These are phyloP conservation scores for Picochlorum costavermella DNA, from an alignment of 139 green algal genomes.

Conservation along the genomic window DNA sequence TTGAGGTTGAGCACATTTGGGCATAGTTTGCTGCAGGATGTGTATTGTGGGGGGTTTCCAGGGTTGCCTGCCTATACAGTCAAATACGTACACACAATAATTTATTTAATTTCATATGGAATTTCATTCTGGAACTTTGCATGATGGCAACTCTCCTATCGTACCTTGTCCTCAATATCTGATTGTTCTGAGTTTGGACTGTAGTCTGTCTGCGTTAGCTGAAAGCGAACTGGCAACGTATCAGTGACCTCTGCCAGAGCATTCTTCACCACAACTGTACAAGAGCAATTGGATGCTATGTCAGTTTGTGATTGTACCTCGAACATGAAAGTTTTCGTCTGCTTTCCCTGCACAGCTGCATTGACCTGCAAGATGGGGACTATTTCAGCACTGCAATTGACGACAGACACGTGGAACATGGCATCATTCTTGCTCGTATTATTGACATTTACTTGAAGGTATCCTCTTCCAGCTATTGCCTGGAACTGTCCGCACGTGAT, in stretches of 20 bases:
- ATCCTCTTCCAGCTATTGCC: conserved; percentile 25
- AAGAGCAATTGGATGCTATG: conserved; percentile 6
- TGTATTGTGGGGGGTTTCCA: background rate
- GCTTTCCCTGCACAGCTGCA: too few species aligned
- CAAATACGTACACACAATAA: conserved; percentile 1
- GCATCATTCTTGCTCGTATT: too few species aligned
- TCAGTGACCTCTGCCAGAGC: background rate
- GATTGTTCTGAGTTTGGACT: conserved; percentile 21
- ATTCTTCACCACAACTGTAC: conserved; percentile 19
- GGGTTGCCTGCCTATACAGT: background rate
- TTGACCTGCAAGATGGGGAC: too few species aligned
- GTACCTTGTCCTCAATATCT: conserved; percentile 11
- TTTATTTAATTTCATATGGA: background rate
- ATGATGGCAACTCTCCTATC: background rate
- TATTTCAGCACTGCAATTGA: too few species aligned
- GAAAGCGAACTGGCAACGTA: conserved; percentile 35
- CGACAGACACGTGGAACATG: too few species aligned
- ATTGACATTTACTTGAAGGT: too few species aligned
- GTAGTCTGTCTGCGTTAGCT: conserved; percentile 49
- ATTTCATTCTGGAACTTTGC: background rate
- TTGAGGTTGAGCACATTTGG: conserved; percentile 36
- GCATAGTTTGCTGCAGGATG: conserved; percentile 23
- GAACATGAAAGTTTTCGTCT: too few species aligned
- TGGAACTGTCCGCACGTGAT: conserved; percentile 61
- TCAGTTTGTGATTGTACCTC: too few species aligned